Conservation (phyloP, 2,329 filamentous ascomycete genomes). For the Microthyrium microscopicum region DNA sequence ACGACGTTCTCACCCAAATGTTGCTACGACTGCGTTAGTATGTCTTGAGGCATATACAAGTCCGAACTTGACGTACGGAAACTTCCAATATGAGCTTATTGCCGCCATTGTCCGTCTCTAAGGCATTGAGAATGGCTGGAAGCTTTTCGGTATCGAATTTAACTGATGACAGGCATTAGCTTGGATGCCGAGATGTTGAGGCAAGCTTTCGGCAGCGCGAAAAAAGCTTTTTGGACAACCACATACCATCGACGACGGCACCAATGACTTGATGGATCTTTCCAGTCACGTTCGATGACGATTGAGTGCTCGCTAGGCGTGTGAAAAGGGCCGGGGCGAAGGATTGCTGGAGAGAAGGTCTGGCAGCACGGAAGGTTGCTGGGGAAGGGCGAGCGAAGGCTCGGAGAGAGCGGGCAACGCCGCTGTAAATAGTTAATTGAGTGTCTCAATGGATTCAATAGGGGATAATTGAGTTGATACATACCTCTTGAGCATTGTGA, state of each 20-base stretch:
- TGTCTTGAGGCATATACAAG: background rate
- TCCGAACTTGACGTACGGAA: constrained; percentile 43
- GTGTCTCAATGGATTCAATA: constrained; percentile 19
- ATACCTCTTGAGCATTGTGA: constrained; percentile 47
- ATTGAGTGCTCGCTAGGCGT: constrained; percentile 42
- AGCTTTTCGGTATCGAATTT: constrained; percentile 94
- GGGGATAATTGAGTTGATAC: constrained; percentile 11
- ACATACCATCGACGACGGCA: constrained; percentile 95
- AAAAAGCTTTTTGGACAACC: constrained; percentile 20
- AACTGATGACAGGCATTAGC: constrained; percentile 41
- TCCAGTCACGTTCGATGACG: constrained; percentile 39
- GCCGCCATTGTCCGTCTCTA: constrained; percentile 79
- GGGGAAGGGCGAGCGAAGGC: constrained; percentile 38
- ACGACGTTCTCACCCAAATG: constrained; percentile 99
- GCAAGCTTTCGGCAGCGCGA: constrained; percentile 7
- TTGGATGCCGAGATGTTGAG: constrained; percentile 13
- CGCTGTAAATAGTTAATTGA: constrained; percentile 28
- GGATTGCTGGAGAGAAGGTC: constrained; percentile 33
- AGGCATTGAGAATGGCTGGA: constrained; percentile 91
- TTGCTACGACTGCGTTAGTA: constrained; percentile 47
- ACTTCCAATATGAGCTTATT: constrained; percentile 95
- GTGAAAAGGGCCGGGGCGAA: constrained; percentile 41
- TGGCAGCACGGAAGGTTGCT: constrained; percentile 26
- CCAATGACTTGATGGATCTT: constrained; percentile 77
- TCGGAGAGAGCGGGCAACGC: constrained; percentile 48